Evolutionary conservation across 1,139 yeast genomes (phyloP), one percentile per base, ranked within the genome.

Genomic region (Magnusiomyces clavatus): DNA sequence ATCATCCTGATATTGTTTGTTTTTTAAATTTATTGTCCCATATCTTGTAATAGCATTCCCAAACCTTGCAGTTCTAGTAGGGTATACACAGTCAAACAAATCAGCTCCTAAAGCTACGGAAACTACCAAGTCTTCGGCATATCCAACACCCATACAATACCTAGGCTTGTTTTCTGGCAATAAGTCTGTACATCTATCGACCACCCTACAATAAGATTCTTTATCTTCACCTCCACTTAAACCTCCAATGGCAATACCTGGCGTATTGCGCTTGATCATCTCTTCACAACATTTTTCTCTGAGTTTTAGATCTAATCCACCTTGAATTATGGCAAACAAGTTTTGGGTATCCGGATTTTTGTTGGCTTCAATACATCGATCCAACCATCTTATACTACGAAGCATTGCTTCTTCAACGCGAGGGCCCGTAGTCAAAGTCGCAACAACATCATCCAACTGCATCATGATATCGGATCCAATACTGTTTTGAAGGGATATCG

Each of bases 81-180:
- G 77, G 56, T 70, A 73, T 3, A 73, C 77, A 51, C 77, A 73
- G 58, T 73, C 77, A 60, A 73, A 73, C 60, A 73, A 59, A 53
- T 73, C 77, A 6, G 74, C 76, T 0, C 77, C 77, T 34, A 73
- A 63, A 0, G 77, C 77, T 2, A 73, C 77, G 0, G 72, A 67
- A 2, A 73, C 77, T 6, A 73, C 71, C 56, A 73, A 59, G 53
- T 73, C 77, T 56, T 73, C 77, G 2, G 77, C 76, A 51, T 73
- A 73, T 5, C 77, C 77, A 11, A 73, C 75, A 12, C 77, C 77
- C 77, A 73, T 73, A 58, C 75, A 71, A 56, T 73, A 73, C 34
- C 75, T 63, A 1, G 77, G 77, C 58, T 73, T 73, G 56, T 64
- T 57, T 44, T 65, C 64, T 10, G 77, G 77, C 11, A 72, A 62